Evolutionary conservation across 2,329 filamentous ascomycete genomes (phyloP), one percentile per base, ranked within the genome.

Genomic region (Atkinsonella texensis): DNA sequence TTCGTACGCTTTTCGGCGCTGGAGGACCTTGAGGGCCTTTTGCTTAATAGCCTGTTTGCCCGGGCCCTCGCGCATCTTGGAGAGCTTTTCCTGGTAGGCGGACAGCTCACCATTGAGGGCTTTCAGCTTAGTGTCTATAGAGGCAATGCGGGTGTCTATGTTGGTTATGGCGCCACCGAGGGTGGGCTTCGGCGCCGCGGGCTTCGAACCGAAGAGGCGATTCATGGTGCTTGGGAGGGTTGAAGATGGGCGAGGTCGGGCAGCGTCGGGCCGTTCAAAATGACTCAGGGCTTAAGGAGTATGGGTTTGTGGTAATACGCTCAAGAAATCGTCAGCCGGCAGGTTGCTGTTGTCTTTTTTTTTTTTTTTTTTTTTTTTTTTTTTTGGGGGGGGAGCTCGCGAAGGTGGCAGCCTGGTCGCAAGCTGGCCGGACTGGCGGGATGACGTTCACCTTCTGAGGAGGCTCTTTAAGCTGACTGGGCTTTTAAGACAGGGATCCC

Each of bases 1-100:
- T 71, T 98, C 93, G 80, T 95, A 95, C 70, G 90, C 85, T 67
- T 95, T 95, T 60, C 91, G 85, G 53, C 89, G 86, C 71, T 95
- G 89, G 2, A 97, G 83, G 11, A 97, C 83, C 63, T 95, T 95
- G 62, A 95, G 84, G 2, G 91, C 91, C 65, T 96, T 96, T 63
- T 94, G 84, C 66, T 93, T 94, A 61, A 98, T 82, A 32, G 91
- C 90, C 13, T 81, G 84, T 69, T 97, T 96, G 59, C 90, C 93
- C 0, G 91, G 90, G 0, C 93, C 93, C 57, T 96, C 90, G 68
- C 90, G 89, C 90, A 97, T 94, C 65, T 90, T 91, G 61, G 81
- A 70, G 33, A 97, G 83, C 63, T 91, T 90, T 58, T 83, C 74
- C 70, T 96, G 90, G 75, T 96, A 95, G 55, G 85, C 84, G 15